phyloP scores from a whole-genome alignment of 1,139 yeast genomes.

The Pichia sp. region DNA sequence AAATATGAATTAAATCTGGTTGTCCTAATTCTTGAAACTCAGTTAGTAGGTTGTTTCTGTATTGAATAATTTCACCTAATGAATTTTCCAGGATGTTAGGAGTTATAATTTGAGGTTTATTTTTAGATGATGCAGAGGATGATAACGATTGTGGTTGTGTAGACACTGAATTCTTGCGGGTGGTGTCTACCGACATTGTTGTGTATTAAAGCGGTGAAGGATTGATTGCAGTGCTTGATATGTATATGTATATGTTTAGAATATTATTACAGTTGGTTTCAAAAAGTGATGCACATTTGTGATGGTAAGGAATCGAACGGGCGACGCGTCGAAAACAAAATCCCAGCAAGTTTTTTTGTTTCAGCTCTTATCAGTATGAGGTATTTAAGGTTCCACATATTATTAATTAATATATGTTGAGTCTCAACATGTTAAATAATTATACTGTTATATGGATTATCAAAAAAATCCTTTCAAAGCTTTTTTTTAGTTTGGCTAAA shows the following conservation, averaged over 20 bases:
- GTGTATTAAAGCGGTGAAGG: background rate
- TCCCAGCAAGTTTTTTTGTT: no score
- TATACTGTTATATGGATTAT: no score
- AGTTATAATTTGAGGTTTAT: constrained; percentile 19
- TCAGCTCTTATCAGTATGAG: no score
- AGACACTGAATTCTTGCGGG: constrained; percentile 7
- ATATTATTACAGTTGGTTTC: background rate
- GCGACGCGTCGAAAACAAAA: background rate
- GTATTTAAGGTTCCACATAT: no score
- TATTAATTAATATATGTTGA: no score
- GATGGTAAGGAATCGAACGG: background rate
- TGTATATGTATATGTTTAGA: no score
- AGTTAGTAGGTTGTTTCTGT: constrained; percentile 24
- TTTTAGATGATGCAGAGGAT: constrained; percentile 4
- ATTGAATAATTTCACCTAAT: constrained; percentile 28
- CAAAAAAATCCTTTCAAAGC: no score
- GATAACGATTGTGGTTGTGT: background rate
- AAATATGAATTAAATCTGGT: constrained; percentile 76
- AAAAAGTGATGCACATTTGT: background rate
- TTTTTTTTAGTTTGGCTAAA: no score
- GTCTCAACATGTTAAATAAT: no score
- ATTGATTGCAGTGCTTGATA: no score
- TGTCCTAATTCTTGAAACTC: constrained; percentile 61
- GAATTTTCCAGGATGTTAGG: constrained; percentile 28
- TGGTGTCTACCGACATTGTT: background rate